A percentile compares a stretch with the other conserved stretches of the same genome.
Evolutionary conservation across 2,329 filamentous ascomycete species (phyloP).

Genomic region (Chaetothyriales sp.): DNA sequence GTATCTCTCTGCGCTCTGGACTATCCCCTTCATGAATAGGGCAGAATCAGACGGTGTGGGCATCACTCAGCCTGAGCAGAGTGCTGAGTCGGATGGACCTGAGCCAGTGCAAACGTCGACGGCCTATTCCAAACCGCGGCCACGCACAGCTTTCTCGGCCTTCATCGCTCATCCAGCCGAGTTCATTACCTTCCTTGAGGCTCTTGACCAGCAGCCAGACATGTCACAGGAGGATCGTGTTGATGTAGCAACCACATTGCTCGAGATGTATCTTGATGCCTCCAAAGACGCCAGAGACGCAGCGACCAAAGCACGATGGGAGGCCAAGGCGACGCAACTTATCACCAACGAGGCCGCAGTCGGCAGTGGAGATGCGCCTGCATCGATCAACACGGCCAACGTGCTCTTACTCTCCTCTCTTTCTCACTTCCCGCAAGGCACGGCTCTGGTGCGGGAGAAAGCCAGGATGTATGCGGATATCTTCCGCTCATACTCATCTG

Average conservation of each 20-base stretch:
- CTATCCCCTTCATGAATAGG: constrained; percentile 70
- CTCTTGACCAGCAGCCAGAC: constrained; percentile 59
- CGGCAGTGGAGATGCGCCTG: constrained; percentile 8
- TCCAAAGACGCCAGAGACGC: constrained; percentile 59
- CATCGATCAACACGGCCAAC: constrained; percentile 82
- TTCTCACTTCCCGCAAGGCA: constrained; percentile 79
- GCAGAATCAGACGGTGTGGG: constrained; percentile 38
- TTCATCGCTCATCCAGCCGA: constrained; percentile 90
- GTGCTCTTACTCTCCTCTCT: constrained; percentile 85
- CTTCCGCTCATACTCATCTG: constrained; percentile 87
- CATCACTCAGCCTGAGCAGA: constrained; percentile 23
- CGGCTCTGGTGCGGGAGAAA: constrained; percentile 83
- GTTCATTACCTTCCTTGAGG: constrained; percentile 86
- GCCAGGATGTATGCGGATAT: constrained; percentile 87
- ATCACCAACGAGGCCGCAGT: constrained; percentile 48
- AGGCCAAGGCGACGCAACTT: constrained; percentile 75
- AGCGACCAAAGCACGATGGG: constrained; percentile 60
- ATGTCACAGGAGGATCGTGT: constrained; percentile 62
- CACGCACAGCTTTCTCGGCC: constrained; percentile 81
- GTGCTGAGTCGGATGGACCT: constrained; percentile 23
- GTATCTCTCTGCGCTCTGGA: constrained; percentile 70
- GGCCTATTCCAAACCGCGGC: constrained; percentile 66
- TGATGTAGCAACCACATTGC: constrained; percentile 86
- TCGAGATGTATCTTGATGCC: constrained; percentile 95
- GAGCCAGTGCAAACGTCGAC: constrained; percentile 17